Evolutionary conservation across 495 filamentous ascomycete genomes (phyloP).

Genomic region (Achaetomiella virescens): DNA sequence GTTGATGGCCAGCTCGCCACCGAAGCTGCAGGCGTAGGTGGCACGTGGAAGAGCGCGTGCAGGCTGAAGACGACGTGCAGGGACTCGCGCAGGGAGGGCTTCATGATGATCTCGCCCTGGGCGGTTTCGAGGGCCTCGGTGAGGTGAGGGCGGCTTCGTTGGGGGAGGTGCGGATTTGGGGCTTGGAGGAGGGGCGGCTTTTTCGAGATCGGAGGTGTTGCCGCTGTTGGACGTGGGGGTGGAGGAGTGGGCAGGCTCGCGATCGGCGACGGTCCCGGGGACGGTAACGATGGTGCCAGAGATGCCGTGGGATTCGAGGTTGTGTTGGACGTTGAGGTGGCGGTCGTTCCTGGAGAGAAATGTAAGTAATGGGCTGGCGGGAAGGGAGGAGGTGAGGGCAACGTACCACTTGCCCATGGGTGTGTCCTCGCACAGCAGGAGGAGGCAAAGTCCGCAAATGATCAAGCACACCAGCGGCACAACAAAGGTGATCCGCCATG

Average conservation of each 20-base stretch:
- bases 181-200: neutral
- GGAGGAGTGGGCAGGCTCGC: slow-evolving; percentile 14
- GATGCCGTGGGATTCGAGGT: slow-evolving; percentile 9
- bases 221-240: neutral
- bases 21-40: slow-evolving; percentile 83
- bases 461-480: slow-evolving; percentile 76
- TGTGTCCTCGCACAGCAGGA: slow-evolving; percentile 75
- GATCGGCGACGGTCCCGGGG: slow-evolving; percentile 53
- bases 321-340: slow-evolving; percentile 4
- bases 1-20: slow-evolving; percentile 81
- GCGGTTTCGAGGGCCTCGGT: slow-evolving; percentile 40
- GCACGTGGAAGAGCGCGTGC: slow-evolving; percentile 61
- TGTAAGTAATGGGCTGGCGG: neutral
- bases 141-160: neutral
- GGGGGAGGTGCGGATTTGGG: neutral
- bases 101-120: slow-evolving; percentile 57
- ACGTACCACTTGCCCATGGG: slow-evolving; percentile 66
- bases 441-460: slow-evolving; percentile 56
- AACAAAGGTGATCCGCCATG: slow-evolving; percentile 81
- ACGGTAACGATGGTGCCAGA: slow-evolving; percentile 40
- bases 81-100: slow-evolving; percentile 58
- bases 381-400: neutral
- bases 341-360: slow-evolving; percentile 7
- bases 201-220: slow-evolving; percentile 1
- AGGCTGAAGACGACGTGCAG: slow-evolving; percentile 45